Conservation (phyloP, 768 basidiomycete genomes). For the Termitomyces sp. region DNA sequence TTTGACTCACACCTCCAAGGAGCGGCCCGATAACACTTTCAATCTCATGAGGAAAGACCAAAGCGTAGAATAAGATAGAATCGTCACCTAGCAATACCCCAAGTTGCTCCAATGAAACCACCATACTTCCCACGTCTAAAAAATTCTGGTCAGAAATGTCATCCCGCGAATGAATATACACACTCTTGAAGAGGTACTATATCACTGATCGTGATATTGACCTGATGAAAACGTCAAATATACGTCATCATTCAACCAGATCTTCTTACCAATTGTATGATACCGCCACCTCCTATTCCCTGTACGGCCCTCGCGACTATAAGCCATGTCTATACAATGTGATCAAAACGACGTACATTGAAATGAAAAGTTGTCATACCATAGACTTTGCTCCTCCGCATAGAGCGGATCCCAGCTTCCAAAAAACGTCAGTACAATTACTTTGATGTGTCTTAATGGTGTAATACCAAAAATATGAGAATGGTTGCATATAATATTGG, state of each 20-base stretch:
- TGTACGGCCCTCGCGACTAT: slow-evolving; percentile 74
- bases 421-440: not conserved
- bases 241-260: not conserved
- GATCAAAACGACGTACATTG: not conserved
- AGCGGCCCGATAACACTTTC: slow-evolving; percentile 67
- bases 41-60: not conserved
- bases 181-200: slow-evolving; percentile 78
- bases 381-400: slow-evolving; percentile 79
- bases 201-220: slow-evolving; percentile 76
- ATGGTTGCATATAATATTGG: slow-evolving; percentile 65
- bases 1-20: slow-evolving; percentile 64
- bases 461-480: slow-evolving; percentile 56
- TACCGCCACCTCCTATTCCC: slow-evolving; percentile 80
- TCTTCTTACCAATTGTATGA: slow-evolving; percentile 54
- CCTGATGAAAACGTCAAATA: slow-evolving; percentile 20
- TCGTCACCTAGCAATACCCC: slow-evolving; percentile 55
- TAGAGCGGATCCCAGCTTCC: slow-evolving; percentile 69
- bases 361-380: slow-evolving; percentile 20
- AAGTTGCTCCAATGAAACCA: slow-evolving; percentile 72
- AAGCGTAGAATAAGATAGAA: not conserved
- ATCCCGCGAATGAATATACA: slow-evolving; percentile 22
- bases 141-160: slow-evolving; percentile 3
- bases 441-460: not conserved
- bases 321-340: slow-evolving; percentile 48
- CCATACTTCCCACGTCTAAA: slow-evolving; percentile 71